Percentiles rank a stretch among this genome's conserved stretches.
phyloP scores from a whole-genome alignment of 192 early-diverging fungal species.

The Spinellus fusiger region DNA sequence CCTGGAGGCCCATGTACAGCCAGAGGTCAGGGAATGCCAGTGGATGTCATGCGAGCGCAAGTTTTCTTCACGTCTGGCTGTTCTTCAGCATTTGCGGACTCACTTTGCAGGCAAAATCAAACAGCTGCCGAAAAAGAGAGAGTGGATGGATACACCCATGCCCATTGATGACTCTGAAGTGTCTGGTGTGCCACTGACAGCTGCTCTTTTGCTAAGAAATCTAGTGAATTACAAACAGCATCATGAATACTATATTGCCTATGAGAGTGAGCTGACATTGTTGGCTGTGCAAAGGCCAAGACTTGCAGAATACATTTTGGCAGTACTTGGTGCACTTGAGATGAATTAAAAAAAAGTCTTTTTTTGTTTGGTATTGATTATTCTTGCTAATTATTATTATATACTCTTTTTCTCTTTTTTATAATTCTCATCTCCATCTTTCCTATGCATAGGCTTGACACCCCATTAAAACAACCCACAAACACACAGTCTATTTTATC shows the following conservation, averaged over 20 bases:
- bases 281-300: conserved; percentile 46
- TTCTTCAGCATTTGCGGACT: conserved; percentile 44
- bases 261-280: conserved; percentile 41
- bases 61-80: conserved; percentile 23
- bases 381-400: no score
- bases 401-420: not conserved
- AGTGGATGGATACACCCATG: conserved; percentile 21
- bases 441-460: no score
- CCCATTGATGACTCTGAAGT: conserved; percentile 36
- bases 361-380: no score
- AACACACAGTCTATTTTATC: not conserved
- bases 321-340: conserved; percentile 36
- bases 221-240: conserved; percentile 38
- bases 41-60: conserved; percentile 45
- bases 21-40: conserved; percentile 29
- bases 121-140: conserved; percentile 15
- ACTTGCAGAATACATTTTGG: conserved; percentile 40
- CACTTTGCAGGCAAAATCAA: conserved; percentile 43
- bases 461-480: not conserved
- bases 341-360: conserved; percentile 12
- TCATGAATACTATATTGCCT: conserved; percentile 41
- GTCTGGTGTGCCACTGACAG: conserved; percentile 51
- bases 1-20: conserved; percentile 36
- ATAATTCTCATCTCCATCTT: no score
- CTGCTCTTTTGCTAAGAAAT: conserved; percentile 48